Base-by-base conservation (phyloP, 805 yeast species). In the Ogataea methanolica region DNA sequence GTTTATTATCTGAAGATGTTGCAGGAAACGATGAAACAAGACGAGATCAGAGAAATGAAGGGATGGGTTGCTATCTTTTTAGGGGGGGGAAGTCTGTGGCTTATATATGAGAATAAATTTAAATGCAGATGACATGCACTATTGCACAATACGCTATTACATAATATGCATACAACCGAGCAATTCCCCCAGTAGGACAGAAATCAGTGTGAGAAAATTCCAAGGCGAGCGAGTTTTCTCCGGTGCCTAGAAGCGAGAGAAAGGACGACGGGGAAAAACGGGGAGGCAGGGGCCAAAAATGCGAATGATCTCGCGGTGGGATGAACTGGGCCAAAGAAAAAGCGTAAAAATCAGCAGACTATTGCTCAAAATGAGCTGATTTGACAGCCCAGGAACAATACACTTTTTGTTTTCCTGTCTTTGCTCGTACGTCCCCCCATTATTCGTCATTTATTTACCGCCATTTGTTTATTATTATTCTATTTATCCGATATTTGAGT, bases 281-380 rank as follows among this genome's bases (percentile, higher is more conserved):
- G 31, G 31, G 31, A n/a, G 33, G 41, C 31, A 19, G 21, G 21
- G 21, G 21, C 21, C 4, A 19, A 19, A 19, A 19, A 19, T 19
- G 21, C 21, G 4, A 19, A 19, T 19, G 21, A 19, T 19, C 21
- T 19, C 21, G 21, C 21, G 21, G 21, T 19, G 21, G 21, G 4
- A 19, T 19, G 21, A 19, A 19, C 21, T 19, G 21, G 21, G 21
- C 21, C 21, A 19, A 19, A 19, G 21, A 3, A 19, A 19, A 19
- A 19, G 21, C 2, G 21, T 4, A 19, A 41, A 37, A 46, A 46
- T 46, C 49, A 22, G 49, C 46, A 29, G 49, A 46, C 43, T 46
- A 22, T 34, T 31, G 8, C 14, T 15, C 21, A 36, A 39, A 36
- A 43, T 41, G 46, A 39, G 41, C 49, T 42, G 39, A 45, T 39